Evolutionary conservation across 192 early-diverging fungal genomes (phyloP).

Genomic region (Ramicandelaber brevisporus): DNA sequence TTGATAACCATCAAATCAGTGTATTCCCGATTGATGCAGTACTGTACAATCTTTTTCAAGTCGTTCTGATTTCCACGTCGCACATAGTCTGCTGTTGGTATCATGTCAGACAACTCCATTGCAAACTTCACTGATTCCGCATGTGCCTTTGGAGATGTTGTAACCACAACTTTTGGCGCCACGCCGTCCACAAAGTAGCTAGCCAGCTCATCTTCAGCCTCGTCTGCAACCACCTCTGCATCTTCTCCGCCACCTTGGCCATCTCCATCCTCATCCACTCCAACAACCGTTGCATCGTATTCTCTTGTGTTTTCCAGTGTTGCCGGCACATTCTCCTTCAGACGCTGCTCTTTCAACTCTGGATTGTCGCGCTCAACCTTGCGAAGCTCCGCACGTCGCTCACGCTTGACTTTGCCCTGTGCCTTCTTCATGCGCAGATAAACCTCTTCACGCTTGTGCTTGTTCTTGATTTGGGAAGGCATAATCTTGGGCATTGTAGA

Average conservation of each 20-base stretch:
- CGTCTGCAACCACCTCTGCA: slow-evolving; percentile 59
- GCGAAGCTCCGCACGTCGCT: slow-evolving; percentile 33
- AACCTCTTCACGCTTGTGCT: slow-evolving; percentile 60
- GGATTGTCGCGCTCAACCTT: slow-evolving; percentile 71
- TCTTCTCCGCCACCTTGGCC: slow-evolving; percentile 35
- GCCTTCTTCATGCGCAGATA: slow-evolving; percentile 41
- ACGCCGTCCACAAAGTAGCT: slow-evolving; percentile 71
- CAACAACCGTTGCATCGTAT: slow-evolving; percentile 78
- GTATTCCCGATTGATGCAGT: slow-evolving; percentile 65
- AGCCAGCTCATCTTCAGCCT: slow-evolving; percentile 65
- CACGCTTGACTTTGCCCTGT: slow-evolving; percentile 49
- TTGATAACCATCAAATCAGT: slow-evolving; percentile 88
- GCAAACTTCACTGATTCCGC: slow-evolving; percentile 58
- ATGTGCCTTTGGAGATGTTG: slow-evolving; percentile 28
- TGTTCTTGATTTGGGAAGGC: slow-evolving; percentile 45
- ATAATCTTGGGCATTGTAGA: slow-evolving; percentile 2
- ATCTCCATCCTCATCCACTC: too few relatives aligned
- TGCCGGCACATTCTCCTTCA: slow-evolving; percentile 69
- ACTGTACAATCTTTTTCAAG: slow-evolving; percentile 73
- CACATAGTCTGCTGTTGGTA: slow-evolving; percentile 74
- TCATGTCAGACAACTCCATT: slow-evolving; percentile 65
- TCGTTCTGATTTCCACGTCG: slow-evolving; percentile 70
- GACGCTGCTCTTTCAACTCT: slow-evolving; percentile 54
- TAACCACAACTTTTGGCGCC: slow-evolving; percentile 79
- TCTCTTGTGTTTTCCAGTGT: slow-evolving; percentile 86